These are phyloP conservation scores for Lactarius vividus DNA, from an alignment of 768 basidiomycete genomes.

Conservation along the genomic window DNA sequence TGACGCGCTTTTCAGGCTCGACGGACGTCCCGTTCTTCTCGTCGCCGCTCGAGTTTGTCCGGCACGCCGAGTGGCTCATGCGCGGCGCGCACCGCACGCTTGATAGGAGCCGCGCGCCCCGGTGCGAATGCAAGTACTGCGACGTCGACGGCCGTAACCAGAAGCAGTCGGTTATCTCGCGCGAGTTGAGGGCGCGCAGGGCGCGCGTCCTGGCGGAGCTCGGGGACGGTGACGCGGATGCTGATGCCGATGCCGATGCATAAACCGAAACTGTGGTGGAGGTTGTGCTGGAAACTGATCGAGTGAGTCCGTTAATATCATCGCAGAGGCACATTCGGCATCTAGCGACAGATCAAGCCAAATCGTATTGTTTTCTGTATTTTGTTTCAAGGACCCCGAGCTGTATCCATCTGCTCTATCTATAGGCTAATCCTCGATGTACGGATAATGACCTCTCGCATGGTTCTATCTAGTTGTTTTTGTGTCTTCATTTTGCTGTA, in stretches of 20 bases:
- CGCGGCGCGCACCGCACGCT: slow-evolving; percentile 15
- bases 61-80: slow-evolving; percentile 24
- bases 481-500: background rate
- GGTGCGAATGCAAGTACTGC: slow-evolving; percentile 17
- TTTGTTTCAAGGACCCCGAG: background rate
- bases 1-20: background rate
- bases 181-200: slow-evolving; percentile 5
- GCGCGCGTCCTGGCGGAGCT: background rate
- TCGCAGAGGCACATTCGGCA: background rate
- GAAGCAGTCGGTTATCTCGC: slow-evolving; percentile 12
- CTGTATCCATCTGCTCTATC: background rate
- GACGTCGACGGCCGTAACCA: background rate
- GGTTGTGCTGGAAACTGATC: background rate
- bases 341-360: background rate
- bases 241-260: background rate
- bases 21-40: slow-evolving; percentile 12
- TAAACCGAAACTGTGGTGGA: background rate
- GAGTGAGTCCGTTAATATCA: background rate
- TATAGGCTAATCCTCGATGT: background rate
- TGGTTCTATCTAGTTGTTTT: background rate
- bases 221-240: background rate
- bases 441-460: background rate
- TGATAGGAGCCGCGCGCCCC: slow-evolving; percentile 4
- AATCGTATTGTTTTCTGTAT: background rate
- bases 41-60: slow-evolving; percentile 20